Evolutionary conservation across 2,329 filamentous ascomycete genomes (phyloP).

Genomic region (Monilinia laxa): DNA sequence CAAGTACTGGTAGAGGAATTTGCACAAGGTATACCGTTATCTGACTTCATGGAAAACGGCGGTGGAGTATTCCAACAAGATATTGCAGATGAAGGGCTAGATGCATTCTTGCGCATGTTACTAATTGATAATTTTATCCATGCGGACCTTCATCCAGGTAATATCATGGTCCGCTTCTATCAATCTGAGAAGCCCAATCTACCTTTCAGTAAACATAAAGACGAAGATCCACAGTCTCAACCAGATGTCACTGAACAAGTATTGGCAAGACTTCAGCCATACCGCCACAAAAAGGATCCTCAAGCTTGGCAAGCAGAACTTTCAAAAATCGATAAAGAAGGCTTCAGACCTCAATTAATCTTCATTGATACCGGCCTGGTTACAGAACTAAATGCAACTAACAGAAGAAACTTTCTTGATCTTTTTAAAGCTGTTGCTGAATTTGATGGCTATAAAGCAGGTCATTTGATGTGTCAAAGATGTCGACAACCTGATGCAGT

Average conservation of each 20-base stretch:
- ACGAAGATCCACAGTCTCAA: constrained; percentile 47
- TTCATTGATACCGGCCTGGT: constrained; percentile 97
- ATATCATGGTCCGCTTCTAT: constrained; percentile 99
- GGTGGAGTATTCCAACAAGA: constrained; percentile 91
- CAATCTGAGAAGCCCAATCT: constrained; percentile 73
- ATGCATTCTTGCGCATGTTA: constrained; percentile 95
- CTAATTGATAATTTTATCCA: constrained; percentile 97
- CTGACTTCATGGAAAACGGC: constrained; percentile 86
- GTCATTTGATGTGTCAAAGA: constrained; percentile 92
- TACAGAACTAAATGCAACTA: constrained; percentile 84
- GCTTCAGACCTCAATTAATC: constrained; percentile 88
- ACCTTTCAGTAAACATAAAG: constrained; percentile 45
- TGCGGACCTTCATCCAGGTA: constrained; percentile 92
- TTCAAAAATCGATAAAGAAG: constrained; percentile 75
- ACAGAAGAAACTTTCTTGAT: constrained; percentile 88
- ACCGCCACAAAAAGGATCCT: constrained; percentile 59
- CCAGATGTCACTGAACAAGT: constrained; percentile 86
- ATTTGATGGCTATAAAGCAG: constrained; percentile 94
- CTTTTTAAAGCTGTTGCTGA: constrained; percentile 95
- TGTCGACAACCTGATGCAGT: constrained; percentile 91
- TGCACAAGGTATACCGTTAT: constrained; percentile 87
- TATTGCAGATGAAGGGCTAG: constrained; percentile 90
- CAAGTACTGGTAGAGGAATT: constrained; percentile 95
- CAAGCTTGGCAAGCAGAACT: constrained; percentile 74
- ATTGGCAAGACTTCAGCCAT: constrained; percentile 73